Evolutionary conservation across 257 asterid genomes (phyloP).

Genomic region (Penstemon newberryi): DNA sequence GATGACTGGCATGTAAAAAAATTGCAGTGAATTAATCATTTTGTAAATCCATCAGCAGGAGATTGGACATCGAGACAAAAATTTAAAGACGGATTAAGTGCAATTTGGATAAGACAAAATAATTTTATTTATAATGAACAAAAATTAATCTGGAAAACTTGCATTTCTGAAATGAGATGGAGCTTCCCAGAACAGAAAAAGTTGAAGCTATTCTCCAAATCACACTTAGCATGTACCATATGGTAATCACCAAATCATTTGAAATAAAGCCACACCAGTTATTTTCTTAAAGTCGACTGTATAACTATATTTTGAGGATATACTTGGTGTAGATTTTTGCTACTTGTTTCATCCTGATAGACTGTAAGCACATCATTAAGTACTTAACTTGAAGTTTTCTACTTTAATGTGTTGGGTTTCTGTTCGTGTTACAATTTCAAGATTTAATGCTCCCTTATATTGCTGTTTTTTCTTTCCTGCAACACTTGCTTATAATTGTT

Average conservation of each 20-base stretch:
- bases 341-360: background rate
- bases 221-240: constrained; percentile 1
- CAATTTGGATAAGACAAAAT: too few relatives aligned
- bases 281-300: background rate
- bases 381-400: background rate
- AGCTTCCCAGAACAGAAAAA: background rate
- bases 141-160: background rate
- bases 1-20: too few relatives aligned
- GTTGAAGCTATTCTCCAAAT: background rate
- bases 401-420: background rate
- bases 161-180: background rate
- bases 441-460: constrained; percentile 15
- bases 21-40: too few relatives aligned
- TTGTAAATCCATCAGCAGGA: too few relatives aligned
- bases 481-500: background rate
- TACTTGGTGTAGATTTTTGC: constrained; percentile 14
- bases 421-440: background rate
- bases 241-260: background rate
- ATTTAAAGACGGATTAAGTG: too few relatives aligned
- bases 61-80: too few relatives aligned
- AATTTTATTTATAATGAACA: background rate
- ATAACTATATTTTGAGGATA: background rate
- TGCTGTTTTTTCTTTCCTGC: background rate
- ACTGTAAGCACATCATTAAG: background rate
- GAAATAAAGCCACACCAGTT: background rate